A percentile compares a stretch with the other conserved stretches of the same genome.
Evolutionary conservation across 2,329 filamentous ascomycete genomes (phyloP).

Genomic region (Alternaria sp.): DNA sequence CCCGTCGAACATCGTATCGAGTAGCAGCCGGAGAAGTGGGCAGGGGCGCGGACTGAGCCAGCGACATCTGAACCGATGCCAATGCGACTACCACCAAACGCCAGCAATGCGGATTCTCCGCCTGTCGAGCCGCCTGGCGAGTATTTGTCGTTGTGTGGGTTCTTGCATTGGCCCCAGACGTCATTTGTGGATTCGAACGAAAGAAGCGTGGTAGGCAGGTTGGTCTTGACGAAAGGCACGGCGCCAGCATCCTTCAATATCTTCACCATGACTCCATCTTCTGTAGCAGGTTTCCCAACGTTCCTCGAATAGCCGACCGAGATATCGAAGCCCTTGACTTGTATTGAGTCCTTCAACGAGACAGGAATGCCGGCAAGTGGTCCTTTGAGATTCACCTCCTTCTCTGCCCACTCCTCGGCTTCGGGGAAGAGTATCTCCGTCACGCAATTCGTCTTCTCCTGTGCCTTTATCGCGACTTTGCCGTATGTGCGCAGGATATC

Average conservation of each 20-base stretch:
- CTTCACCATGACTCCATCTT: constrained; percentile 76
- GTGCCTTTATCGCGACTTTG: constrained; percentile 84
- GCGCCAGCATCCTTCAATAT: constrained; percentile 88
- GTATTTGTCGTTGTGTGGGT: constrained; percentile 84
- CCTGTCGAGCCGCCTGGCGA: constrained; percentile 89
- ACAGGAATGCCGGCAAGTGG: constrained; percentile 88
- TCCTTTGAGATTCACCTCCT: constrained; percentile 74
- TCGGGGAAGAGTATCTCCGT: constrained; percentile 85
- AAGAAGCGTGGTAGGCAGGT: constrained; percentile 83
- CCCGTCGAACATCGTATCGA: constrained; percentile 86
- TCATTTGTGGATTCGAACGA: constrained; percentile 83
- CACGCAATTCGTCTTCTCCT: constrained; percentile 86
- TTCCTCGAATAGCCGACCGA: constrained; percentile 81
- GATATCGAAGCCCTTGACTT: constrained; percentile 82
- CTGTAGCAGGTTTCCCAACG: constrained; percentile 68
- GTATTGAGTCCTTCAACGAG: constrained; percentile 79
- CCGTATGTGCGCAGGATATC: constrained; percentile 86
- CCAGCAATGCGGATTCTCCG: constrained; percentile 82
- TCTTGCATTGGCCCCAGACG: constrained; percentile 82
- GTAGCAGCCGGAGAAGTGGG: constrained; percentile 90
- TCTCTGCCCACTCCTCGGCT: constrained; percentile 74
- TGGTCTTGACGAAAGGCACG: constrained; percentile 92
- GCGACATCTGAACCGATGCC: constrained; percentile 92
- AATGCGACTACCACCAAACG: constrained; percentile 81
- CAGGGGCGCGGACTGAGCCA: constrained; percentile 84